These are phyloP conservation scores for Talaromyces sp. DNA, from an alignment of 2,329 filamentous ascomycete species.

Conservation along the genomic window DNA sequence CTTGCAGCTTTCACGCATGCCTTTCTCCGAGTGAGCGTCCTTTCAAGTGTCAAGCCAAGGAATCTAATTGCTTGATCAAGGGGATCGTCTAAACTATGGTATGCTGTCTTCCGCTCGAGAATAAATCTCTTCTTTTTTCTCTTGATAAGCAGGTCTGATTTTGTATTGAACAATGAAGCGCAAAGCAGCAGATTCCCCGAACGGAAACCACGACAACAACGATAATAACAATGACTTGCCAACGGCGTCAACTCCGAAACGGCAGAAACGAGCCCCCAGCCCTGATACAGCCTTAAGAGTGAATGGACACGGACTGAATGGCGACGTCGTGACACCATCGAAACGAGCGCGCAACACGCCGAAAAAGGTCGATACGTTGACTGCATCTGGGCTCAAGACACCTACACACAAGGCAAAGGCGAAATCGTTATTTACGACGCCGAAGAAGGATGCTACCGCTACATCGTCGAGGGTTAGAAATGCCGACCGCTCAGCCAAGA, in stretches of 20 bases:
- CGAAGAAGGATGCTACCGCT: conserved; percentile 31
- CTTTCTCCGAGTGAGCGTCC: neutral
- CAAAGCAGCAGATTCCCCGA: conserved; percentile 38
- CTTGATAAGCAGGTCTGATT: neutral
- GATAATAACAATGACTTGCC: conserved; percentile 31
- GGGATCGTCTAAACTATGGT: conserved; percentile 18
- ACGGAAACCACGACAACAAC: conserved; percentile 30
- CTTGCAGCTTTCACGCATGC: conserved; percentile 17
- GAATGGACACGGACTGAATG: conserved; percentile 31
- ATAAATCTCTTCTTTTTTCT: neutral
- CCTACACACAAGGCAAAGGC: conserved; percentile 39
- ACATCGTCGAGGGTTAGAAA: conserved; percentile 68
- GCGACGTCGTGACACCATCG: conserved; percentile 29
- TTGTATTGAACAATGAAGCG: conserved; percentile 40
- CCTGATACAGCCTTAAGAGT: neutral
- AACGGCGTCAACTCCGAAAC: conserved; percentile 41
- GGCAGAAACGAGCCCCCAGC: conserved; percentile 31
- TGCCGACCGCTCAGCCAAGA: conserved; percentile 79
- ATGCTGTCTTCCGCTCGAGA: conserved; percentile 9
- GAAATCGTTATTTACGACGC: conserved; percentile 42
- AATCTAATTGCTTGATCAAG: neutral
- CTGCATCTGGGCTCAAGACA: conserved; percentile 38
- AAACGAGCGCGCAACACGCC: conserved; percentile 34
- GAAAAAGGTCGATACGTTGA: conserved; percentile 32
- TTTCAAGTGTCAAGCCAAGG: neutral